phyloP scores from a whole-genome alignment of 2,329 filamentous ascomycete genomes.

The Cephalotrichum gorgonifer region DNA sequence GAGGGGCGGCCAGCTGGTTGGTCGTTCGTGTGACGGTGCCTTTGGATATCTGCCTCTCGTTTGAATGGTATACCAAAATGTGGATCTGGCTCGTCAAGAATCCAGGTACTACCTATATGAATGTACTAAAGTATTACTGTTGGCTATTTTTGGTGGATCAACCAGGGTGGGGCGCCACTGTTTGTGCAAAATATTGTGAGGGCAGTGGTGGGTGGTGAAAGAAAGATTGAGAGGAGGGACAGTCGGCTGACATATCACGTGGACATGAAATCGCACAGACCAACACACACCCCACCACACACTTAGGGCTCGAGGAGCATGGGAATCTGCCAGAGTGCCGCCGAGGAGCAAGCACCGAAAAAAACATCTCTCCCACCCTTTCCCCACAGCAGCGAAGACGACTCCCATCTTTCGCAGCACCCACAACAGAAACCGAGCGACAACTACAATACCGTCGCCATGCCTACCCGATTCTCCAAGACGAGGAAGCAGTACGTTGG shows the following conservation, averaged over 20 bases:
- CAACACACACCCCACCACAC: neutral
- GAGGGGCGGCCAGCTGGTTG: too few species aligned
- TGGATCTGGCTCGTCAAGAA: too few species aligned
- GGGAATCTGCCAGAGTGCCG: constrained; percentile 4
- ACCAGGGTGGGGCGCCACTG: too few species aligned
- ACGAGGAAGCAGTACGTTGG: constrained; percentile 66
- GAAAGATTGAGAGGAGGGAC: too few species aligned
- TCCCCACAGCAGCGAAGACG: constrained; percentile 1
- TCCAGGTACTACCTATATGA: too few species aligned
- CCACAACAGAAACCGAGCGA: constrained; percentile 2
- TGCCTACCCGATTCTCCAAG: constrained; percentile 67
- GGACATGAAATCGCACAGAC: neutral
- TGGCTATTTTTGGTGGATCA: too few species aligned
- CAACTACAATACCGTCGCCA: constrained; percentile 30
- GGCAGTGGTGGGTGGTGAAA: too few species aligned
- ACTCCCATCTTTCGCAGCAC: constrained; percentile 2
- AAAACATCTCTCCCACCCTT: constrained; percentile 2
- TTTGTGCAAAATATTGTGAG: too few species aligned
- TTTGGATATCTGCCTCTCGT: too few species aligned
- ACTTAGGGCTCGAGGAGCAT: constrained; percentile 2
- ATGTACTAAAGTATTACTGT: too few species aligned
- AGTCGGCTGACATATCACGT: constrained; percentile 1
- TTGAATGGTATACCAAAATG: too few species aligned
- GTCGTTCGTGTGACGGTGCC: too few species aligned
- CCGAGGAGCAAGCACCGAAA: constrained; percentile 3